Percentiles rank a stretch among this genome's conserved stretches.
Evolutionary conservation across 345 rosid species (phyloP).

Genomic region (Trapa incisa): DNA sequence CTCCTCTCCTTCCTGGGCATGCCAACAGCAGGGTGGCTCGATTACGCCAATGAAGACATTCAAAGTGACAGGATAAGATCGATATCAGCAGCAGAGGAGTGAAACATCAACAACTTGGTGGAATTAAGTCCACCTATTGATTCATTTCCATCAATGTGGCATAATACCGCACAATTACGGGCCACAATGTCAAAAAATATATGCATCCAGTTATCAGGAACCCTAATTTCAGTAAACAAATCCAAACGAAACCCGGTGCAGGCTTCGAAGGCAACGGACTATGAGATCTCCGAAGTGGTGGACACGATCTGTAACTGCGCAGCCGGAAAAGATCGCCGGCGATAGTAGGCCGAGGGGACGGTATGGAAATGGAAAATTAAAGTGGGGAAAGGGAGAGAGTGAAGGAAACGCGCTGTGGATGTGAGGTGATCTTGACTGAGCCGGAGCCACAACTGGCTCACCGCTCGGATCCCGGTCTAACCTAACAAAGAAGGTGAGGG

Average conservation of each 20-base stretch:
- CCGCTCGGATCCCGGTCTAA: neutral
- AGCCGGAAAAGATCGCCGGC: slow-evolving; percentile 15
- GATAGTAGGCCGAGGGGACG: neutral
- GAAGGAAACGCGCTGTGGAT: neutral
- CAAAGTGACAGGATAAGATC: neutral
- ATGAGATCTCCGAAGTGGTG: too few relatives aligned
- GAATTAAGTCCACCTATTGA: neutral
- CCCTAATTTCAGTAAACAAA: neutral
- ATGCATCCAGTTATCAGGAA: neutral
- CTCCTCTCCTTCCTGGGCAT: slow-evolving; percentile 39
- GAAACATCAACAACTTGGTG: neutral
- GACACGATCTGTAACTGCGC: neutral
- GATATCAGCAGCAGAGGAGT: neutral
- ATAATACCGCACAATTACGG: neutral
- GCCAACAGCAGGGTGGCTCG: neutral
- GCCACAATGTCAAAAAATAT: neutral
- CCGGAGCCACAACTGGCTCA: neutral
- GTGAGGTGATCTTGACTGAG: neutral
- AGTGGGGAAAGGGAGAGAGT: neutral
- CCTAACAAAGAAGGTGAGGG: neutral
- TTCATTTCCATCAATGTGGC: neutral
- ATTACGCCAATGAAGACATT: slow-evolving; percentile 2
- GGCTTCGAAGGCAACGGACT: too few relatives aligned
- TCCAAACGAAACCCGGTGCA: neutral
- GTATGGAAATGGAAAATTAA: neutral